phyloP scores from a whole-genome alignment of 1,284 basidiomycete species.

The Erythrobasidium hasegawianum region DNA sequence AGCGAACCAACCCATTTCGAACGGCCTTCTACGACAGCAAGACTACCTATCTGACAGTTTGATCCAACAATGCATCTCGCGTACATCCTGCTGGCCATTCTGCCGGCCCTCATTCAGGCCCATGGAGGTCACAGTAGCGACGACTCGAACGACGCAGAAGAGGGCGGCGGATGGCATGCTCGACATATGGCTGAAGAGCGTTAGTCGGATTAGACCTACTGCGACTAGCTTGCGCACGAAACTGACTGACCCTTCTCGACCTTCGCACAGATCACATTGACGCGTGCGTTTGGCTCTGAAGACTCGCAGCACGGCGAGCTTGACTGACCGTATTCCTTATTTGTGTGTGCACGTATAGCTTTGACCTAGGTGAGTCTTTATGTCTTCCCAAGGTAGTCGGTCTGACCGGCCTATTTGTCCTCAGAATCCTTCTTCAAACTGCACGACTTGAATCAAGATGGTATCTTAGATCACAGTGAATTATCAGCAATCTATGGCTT shows the following conservation, averaged over 20 bases:
- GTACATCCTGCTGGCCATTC: too few species aligned
- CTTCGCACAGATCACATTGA: background rate
- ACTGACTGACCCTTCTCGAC: too few species aligned
- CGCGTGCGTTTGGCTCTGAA: background rate
- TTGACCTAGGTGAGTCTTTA: slow-evolving; percentile 13
- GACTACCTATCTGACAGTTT: too few species aligned
- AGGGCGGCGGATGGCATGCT: background rate
- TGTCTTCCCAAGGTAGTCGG: too few species aligned
- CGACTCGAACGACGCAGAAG: background rate
- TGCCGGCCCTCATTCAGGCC: background rate
- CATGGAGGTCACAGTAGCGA: background rate
- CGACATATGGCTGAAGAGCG: too few species aligned
- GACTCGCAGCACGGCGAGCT: background rate
- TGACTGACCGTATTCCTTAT: background rate
- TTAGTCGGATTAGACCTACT: too few species aligned
- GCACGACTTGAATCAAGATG: slow-evolving; percentile 52
- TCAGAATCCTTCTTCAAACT: slow-evolving; percentile 45
- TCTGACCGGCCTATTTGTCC: background rate
- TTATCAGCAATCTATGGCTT: slow-evolving; percentile 63
- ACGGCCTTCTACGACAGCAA: too few species aligned
- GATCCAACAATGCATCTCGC: too few species aligned
- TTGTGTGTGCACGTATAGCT: background rate
- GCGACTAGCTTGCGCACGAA: too few species aligned
- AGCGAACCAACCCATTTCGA: too few species aligned
- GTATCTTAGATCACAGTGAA: slow-evolving; percentile 50